Percentiles rank a stretch among this genome's conserved stretches.
Evolutionary conservation across 1,284 basidiomycete species (phyloP).

Genomic region (Trichosporon ovoides): DNA sequence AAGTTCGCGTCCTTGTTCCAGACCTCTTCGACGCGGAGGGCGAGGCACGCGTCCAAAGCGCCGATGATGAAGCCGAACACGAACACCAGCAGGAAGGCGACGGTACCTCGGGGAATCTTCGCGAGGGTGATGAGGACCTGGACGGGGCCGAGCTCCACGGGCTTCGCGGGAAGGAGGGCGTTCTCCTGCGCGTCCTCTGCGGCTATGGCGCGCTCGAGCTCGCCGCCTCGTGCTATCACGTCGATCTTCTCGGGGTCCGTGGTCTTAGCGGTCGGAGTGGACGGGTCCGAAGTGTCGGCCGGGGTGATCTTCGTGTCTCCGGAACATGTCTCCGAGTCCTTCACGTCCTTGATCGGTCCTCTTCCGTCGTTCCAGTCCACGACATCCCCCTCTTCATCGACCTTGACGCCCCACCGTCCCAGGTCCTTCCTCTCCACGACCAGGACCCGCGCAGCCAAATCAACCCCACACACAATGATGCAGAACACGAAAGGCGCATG

Average conservation of each 20-base stretch:
- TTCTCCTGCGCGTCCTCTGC: neutral
- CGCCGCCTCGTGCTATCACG: neutral
- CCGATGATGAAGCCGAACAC: constrained; percentile 55
- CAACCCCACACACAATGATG: constrained; percentile 57
- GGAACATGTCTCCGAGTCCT: no score
- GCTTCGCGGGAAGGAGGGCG: constrained; percentile 15
- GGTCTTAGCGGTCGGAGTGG: neutral
- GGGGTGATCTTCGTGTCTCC: no score
- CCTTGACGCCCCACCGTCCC: neutral
- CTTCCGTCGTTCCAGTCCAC: neutral
- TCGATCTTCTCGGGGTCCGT: neutral
- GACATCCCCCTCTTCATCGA: neutral
- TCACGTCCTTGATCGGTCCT: neutral
- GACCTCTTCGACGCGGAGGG: constrained; percentile 58
- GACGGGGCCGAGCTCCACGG: constrained; percentile 36
- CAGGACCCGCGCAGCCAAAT: constrained; percentile 56
- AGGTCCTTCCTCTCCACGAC: constrained; percentile 46
- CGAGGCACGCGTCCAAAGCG: constrained; percentile 50
- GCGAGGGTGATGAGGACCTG: constrained; percentile 53
- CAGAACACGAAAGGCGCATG: constrained; percentile 69
- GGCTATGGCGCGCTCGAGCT: constrained; percentile 6
- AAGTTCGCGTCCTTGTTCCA: constrained; percentile 60
- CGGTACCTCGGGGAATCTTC: constrained; percentile 57
- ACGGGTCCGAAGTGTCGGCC: no score
- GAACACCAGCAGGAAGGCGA: constrained; percentile 55